Percentiles rank a stretch among this genome's conserved stretches.
phyloP scores from a whole-genome alignment of 2,329 filamentous ascomycete genomes.

The Leptosphaerulina australis region DNA sequence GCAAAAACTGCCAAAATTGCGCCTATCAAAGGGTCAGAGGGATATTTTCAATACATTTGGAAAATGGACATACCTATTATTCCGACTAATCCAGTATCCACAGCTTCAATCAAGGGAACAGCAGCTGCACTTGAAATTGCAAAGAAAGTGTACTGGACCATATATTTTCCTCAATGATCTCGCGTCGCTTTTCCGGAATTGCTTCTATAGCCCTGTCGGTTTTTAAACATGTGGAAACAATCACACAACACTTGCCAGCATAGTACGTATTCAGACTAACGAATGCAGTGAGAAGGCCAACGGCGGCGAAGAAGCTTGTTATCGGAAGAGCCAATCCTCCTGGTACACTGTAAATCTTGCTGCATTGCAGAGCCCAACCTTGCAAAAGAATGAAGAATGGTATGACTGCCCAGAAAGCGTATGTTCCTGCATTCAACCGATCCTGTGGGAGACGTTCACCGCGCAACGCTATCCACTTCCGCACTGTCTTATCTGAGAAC shows the following conservation, averaged over 20 bases:
- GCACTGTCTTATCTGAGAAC: constrained; percentile 28
- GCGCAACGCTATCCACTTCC: constrained; percentile 19
- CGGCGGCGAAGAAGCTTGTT: constrained; percentile 41
- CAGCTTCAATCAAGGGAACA: constrained; percentile 36
- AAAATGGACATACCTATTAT: constrained; percentile 19
- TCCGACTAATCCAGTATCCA: constrained; percentile 32
- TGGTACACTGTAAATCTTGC: constrained; percentile 27
- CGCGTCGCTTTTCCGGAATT: constrained; percentile 27
- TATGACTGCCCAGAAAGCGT: constrained; percentile 40
- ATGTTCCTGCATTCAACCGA: constrained; percentile 29
- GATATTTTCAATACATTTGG: neutral
- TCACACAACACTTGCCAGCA: constrained; percentile 40
- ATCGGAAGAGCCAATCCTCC: constrained; percentile 45
- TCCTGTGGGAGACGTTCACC: constrained; percentile 28
- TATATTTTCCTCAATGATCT: constrained; percentile 42
- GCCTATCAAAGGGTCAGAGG: constrained; percentile 2
- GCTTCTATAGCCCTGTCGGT: constrained; percentile 24
- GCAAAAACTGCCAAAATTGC: constrained; percentile 18
- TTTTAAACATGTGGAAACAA: neutral
- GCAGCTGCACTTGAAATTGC: constrained; percentile 32
- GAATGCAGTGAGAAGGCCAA: constrained; percentile 49
- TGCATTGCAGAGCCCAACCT: constrained; percentile 47
- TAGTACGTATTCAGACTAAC: constrained; percentile 51
- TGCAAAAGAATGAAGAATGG: constrained; percentile 44
- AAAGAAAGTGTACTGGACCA: constrained; percentile 40